Conservation (phyloP, 257 asterid species). For the Jacaranda mimosifolia region DNA sequence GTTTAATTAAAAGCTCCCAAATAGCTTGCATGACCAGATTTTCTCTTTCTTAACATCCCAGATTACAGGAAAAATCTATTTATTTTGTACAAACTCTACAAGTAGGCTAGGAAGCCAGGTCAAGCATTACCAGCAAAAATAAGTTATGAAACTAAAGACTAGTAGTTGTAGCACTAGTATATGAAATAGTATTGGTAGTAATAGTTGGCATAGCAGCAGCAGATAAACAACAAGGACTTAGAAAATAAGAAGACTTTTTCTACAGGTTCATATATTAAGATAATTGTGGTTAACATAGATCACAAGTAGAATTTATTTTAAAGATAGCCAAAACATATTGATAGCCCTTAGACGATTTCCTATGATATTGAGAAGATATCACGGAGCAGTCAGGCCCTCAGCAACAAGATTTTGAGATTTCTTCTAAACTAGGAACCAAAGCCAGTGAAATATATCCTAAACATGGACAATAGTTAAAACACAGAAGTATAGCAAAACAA, state of each 20-base stretch:
- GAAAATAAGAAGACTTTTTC: background rate
- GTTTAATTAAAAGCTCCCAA: background rate
- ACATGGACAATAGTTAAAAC: background rate
- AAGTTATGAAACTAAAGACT: background rate
- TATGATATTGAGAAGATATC: background rate
- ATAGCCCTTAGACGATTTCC: constrained; percentile 15
- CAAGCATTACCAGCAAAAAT: constrained; percentile 9
- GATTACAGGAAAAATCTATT: background rate
- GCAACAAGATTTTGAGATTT: constrained; percentile 6
- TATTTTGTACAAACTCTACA: background rate
- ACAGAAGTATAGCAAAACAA: constrained; percentile 45
- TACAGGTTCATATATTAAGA: background rate
- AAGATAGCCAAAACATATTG: too few relatives aligned
- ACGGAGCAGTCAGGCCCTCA: constrained; percentile 9
- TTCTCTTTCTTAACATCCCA: background rate
- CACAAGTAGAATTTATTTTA: background rate
- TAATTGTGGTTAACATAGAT: background rate
- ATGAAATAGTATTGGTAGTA: background rate
- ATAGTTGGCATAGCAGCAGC: background rate
- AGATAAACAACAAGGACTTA: background rate
- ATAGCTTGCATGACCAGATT: background rate
- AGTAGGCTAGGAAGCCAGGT: constrained; percentile 13
- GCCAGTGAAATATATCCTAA: constrained; percentile 8
- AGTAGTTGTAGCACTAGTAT: constrained; percentile 1
- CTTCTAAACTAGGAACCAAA: constrained; percentile 23